Evolutionary conservation across 2,329 filamentous ascomycete genomes (phyloP).

Genomic region (Metarhizium album): DNA sequence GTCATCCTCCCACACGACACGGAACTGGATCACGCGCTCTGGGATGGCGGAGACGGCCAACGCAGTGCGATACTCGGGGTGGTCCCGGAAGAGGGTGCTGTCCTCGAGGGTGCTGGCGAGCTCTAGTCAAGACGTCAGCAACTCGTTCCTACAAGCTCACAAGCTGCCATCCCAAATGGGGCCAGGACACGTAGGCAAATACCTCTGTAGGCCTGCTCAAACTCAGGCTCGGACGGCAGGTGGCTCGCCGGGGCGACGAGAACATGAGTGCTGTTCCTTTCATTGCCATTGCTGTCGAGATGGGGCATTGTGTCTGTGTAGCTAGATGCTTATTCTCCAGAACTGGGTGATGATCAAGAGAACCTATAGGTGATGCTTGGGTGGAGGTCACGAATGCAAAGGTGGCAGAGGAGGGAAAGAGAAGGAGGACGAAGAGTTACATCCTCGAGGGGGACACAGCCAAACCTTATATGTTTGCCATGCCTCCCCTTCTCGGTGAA

Average conservation of each 20-base stretch:
- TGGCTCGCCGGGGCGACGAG: slow-evolving; percentile 56
- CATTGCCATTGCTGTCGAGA: slow-evolving; percentile 2
- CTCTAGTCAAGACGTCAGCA: slow-evolving; percentile 45
- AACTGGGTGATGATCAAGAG: not conserved
- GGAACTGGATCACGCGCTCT: slow-evolving; percentile 94
- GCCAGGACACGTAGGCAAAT: not conserved
- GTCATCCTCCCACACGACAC: slow-evolving; percentile 95
- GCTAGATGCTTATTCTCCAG: not conserved
- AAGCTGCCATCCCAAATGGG: no score
- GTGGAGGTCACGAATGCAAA: not conserved
- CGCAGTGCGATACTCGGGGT: slow-evolving; percentile 89
- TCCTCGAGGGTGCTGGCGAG: slow-evolving; percentile 90
- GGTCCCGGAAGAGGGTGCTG: slow-evolving; percentile 83
- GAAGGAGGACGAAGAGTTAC: not conserved
- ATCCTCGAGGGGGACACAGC: not conserved
- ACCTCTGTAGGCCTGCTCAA: slow-evolving; percentile 98
- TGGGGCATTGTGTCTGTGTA: slow-evolving; percentile 4
- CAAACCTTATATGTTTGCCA: slow-evolving; percentile 2
- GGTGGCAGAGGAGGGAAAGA: not conserved
- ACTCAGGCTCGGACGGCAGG: slow-evolving; percentile 84
- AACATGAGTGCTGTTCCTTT: slow-evolving; percentile 1
- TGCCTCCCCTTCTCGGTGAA: not conserved
- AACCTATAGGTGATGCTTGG: no score
- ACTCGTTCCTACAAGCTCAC: not conserved
- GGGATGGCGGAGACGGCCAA: slow-evolving; percentile 81